Percentiles rank a stretch among this genome's conserved stretches.
Conservation (phyloP, 805 yeast genomes). For the Candida andamanensis region DNA sequence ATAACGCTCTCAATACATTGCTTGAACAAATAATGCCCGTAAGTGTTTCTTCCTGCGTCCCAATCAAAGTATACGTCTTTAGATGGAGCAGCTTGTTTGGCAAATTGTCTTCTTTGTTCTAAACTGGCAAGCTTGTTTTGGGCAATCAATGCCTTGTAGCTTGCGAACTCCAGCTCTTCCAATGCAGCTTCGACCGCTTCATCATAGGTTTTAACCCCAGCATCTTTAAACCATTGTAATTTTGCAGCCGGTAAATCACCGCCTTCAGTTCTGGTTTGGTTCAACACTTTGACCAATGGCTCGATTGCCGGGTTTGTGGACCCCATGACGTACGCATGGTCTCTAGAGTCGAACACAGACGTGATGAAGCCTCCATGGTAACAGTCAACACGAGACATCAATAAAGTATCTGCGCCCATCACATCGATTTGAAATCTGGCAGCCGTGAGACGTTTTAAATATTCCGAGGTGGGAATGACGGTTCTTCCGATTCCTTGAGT, state of each 20-base stretch:
- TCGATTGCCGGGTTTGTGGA: conserved; percentile 8
- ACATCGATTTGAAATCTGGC: conserved; percentile 11
- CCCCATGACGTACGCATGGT: conserved; percentile 11
- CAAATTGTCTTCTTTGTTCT: conserved; percentile 5
- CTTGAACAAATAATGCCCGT: conserved; percentile 11
- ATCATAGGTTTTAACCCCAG: conserved; percentile 8
- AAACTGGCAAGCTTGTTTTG: conserved; percentile 6
- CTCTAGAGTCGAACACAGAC: conserved; percentile 10
- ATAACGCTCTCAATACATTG: conserved; percentile 10
- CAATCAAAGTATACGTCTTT: conserved; percentile 10
- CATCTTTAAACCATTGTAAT: conserved; percentile 10
- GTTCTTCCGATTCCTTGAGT: conserved; percentile 13
- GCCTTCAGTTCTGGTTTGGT: conserved; percentile 4
- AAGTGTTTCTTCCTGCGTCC: conserved; percentile 11
- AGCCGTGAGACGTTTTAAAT: conserved; percentile 10
- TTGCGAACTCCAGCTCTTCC: conserved; percentile 3
- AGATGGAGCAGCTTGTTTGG: conserved; percentile 5
- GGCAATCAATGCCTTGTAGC: conserved; percentile 4
- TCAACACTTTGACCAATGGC: conserved; percentile 9
- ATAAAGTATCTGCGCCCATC: conserved; percentile 12
- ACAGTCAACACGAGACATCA: conserved; percentile 11
- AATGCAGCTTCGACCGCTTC: conserved; percentile 8
- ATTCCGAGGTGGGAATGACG: conserved; percentile 11
- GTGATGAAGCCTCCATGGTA: conserved; percentile 11
- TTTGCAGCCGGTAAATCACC: conserved; percentile 5